phyloP scores from a whole-genome alignment of 371 early-diverging fungal species.

The Smittium mucronatum region DNA sequence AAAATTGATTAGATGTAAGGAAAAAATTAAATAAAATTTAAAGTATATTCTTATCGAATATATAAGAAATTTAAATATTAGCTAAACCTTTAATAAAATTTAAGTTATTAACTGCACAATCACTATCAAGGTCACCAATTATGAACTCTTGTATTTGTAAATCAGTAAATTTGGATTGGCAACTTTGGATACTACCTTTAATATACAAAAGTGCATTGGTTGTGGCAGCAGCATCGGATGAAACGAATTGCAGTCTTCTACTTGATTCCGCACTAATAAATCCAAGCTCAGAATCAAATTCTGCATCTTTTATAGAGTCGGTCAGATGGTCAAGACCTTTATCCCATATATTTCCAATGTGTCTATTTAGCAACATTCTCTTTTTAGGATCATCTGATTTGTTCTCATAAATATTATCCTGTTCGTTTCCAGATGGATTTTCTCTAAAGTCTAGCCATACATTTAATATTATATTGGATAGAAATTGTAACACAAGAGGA shows the following conservation, averaged over 20 bases:
- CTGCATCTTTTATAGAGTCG: background rate
- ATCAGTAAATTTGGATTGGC: background rate
- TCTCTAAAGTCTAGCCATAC: background rate
- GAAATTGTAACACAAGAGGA: background rate
- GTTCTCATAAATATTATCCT: background rate
- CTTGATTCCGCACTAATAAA: background rate
- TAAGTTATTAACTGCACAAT: background rate
- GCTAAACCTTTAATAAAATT: background rate
- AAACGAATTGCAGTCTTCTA: background rate
- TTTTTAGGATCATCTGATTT: background rate
- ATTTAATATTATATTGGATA: background rate
- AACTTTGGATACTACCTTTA: background rate
- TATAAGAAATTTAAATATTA: background rate
- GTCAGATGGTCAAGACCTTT: constrained; percentile 4
- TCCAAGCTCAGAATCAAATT: background rate
- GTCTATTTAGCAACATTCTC: constrained; percentile 2
- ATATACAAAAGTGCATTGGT: background rate
- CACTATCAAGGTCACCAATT: background rate
- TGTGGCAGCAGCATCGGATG: background rate
- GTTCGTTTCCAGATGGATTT: background rate
- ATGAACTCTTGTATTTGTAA: background rate
- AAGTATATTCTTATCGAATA: too few species aligned
- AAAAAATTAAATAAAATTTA: too few species aligned
- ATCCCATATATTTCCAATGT: background rate
- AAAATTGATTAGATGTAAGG: too few species aligned